These are phyloP conservation scores for Saccharomyces uvarum DNA, from an alignment of 1,139 yeast species.

Conservation along the genomic window DNA sequence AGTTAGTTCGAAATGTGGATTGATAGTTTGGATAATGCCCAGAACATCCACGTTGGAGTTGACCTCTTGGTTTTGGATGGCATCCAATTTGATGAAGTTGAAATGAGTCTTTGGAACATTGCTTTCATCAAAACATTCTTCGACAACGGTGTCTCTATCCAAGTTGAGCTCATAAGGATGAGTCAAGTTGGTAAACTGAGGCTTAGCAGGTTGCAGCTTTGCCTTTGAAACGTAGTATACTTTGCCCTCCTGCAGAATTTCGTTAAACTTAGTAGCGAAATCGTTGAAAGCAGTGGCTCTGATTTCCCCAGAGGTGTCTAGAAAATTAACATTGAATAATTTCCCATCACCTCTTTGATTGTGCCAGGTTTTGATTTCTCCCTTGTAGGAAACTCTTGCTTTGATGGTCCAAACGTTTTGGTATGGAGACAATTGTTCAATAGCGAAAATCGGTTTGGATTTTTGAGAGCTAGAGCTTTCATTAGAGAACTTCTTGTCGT, in stretches of 20 bases:
- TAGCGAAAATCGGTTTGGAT: slow-evolving; percentile 49
- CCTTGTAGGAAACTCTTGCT: slow-evolving; percentile 82
- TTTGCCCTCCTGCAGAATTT: slow-evolving; percentile 75
- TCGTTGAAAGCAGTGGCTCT: slow-evolving; percentile 93
- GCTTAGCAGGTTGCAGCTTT: slow-evolving; percentile 74
- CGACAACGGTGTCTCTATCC: slow-evolving; percentile 72
- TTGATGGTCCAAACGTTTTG: slow-evolving; percentile 87
- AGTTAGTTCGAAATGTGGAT: slow-evolving; percentile 70
- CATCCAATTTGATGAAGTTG: slow-evolving; percentile 63
- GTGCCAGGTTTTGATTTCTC: slow-evolving; percentile 83
- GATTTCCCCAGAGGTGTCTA: slow-evolving; percentile 94
- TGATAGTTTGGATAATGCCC: slow-evolving; percentile 74
- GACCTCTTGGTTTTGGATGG: slow-evolving; percentile 58
- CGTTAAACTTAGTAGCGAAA: slow-evolving; percentile 69
- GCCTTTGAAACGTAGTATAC: slow-evolving; percentile 82
- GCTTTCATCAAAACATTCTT: slow-evolving; percentile 56
- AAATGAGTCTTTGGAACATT: slow-evolving; percentile 75
- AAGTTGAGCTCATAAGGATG: slow-evolving; percentile 85
- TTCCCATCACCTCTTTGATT: slow-evolving; percentile 86
- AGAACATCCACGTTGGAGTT: slow-evolving; percentile 76
- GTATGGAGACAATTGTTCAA: slow-evolving; percentile 86
- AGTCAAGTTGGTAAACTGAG: slow-evolving; percentile 72
- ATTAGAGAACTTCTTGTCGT: slow-evolving; percentile 7
- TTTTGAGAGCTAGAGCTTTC: slow-evolving; percentile 22
- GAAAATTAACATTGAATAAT: slow-evolving; percentile 75